Evolutionary conservation across 805 yeast genomes (phyloP).

Genomic region (Candida odintsovae): DNA sequence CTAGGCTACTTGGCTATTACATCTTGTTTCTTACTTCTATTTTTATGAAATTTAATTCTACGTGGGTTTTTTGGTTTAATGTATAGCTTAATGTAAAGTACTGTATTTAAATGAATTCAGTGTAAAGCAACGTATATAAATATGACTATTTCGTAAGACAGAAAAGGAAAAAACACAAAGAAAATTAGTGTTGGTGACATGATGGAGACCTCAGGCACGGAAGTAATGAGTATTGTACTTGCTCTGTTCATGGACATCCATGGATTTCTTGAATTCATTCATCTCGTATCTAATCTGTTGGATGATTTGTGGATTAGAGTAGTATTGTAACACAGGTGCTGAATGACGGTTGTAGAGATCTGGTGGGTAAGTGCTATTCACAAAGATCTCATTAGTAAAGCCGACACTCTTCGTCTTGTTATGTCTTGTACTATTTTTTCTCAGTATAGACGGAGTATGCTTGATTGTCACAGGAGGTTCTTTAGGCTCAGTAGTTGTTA

Average conservation of each 20-base stretch:
- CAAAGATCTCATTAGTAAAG: slow-evolving; percentile 42
- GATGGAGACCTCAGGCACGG: slow-evolving; percentile 25
- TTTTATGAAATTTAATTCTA: not conserved
- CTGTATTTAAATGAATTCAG: not conserved
- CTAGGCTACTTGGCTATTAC: slow-evolving; percentile 27
- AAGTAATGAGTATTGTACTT: slow-evolving; percentile 62
- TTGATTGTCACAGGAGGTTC: slow-evolving; percentile 3
- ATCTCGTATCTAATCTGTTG: slow-evolving; percentile 57
- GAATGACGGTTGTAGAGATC: slow-evolving; percentile 48
- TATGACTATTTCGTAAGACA: too few relatives aligned
- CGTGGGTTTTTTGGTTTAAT: not conserved
- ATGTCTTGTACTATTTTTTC: not conserved
- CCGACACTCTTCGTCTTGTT: slow-evolving; percentile 26
- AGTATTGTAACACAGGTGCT: slow-evolving; percentile 34
- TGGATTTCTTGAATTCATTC: slow-evolving; percentile 59
- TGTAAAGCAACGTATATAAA: too few relatives aligned
- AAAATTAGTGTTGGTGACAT: not conserved
- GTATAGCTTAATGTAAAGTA: not conserved
- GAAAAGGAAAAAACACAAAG: not conserved
- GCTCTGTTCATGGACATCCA: slow-evolving; percentile 64
- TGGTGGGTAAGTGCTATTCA: slow-evolving; percentile 49
- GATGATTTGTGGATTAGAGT: slow-evolving; percentile 44
- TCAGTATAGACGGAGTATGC: slow-evolving; percentile 2
- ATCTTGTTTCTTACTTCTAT: not conserved
- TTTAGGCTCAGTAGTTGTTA: slow-evolving; percentile 11